Percentiles rank a stretch among this genome's conserved stretches.
These are phyloP conservation scores for Chondrostereum purpureum DNA, from an alignment of 1,284 basidiomycete genomes.

Conservation along the genomic window DNA sequence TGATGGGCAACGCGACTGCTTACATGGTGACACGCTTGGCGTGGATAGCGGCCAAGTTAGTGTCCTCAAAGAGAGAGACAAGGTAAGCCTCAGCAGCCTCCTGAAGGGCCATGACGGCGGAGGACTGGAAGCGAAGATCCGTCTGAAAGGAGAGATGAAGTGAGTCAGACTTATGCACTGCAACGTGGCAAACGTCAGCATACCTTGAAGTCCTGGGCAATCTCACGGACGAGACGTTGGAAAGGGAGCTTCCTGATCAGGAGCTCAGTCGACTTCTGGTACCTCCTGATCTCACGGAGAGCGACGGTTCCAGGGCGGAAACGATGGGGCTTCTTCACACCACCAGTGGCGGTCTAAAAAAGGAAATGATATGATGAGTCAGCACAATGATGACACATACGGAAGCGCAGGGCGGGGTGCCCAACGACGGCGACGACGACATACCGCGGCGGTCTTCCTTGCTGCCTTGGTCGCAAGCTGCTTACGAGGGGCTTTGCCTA, in stretches of 20 bases:
- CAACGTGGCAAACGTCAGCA: slow-evolving; percentile 4
- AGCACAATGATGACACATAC: slow-evolving; percentile 20
- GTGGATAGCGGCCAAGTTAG: slow-evolving; percentile 49
- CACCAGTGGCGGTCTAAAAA: slow-evolving; percentile 74
- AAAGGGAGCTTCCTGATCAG: slow-evolving; percentile 95
- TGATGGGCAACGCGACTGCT: slow-evolving; percentile 4
- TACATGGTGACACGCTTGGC: slow-evolving; percentile 24
- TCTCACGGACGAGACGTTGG: slow-evolving; percentile 94
- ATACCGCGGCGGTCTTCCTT: slow-evolving; percentile 71
- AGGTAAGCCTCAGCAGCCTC: slow-evolving; percentile 86
- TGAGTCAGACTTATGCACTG: not conserved
- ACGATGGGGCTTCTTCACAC: slow-evolving; percentile 96
- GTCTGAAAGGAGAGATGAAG: slow-evolving; percentile 10
- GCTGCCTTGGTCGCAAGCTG: slow-evolving; percentile 90
- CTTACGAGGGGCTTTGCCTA: slow-evolving; percentile 83
- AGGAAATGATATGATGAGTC: slow-evolving; percentile 14
- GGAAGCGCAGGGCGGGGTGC: too few relatives aligned
- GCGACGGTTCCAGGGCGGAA: slow-evolving; percentile 98
- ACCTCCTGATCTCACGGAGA: slow-evolving; percentile 95
- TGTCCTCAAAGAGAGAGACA: slow-evolving; percentile 74
- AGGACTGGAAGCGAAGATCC: slow-evolving; percentile 16
- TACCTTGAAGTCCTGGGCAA: slow-evolving; percentile 96
- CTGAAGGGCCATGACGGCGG: slow-evolving; percentile 69
- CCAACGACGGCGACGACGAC: too few relatives aligned
- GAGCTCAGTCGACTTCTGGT: slow-evolving; percentile 96